These are phyloP conservation scores for Deinandra increscens DNA, from an alignment of 129 eudicot species.

Conservation along the genomic window DNA sequence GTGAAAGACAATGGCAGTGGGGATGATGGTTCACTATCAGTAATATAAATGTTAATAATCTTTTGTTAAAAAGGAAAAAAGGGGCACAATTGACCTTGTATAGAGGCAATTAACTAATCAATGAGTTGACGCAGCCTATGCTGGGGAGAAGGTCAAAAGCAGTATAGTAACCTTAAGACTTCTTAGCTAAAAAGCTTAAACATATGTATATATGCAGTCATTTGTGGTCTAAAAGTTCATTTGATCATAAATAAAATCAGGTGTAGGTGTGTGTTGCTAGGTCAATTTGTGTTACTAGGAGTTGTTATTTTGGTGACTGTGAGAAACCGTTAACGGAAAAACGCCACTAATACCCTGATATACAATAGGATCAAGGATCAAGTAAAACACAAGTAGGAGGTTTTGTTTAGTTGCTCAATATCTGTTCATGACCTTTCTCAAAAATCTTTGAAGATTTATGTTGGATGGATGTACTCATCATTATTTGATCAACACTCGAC, in stretches of 20 bases:
- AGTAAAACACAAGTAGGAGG: neutral
- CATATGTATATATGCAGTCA: neutral
- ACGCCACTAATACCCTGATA: no score
- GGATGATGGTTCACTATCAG: slow-evolving; percentile 1
- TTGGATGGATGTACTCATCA: neutral
- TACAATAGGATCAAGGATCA: no score
- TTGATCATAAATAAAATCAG: neutral
- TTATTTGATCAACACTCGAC: slow-evolving; percentile 6
- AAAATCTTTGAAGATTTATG: no score
- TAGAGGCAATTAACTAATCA: neutral
- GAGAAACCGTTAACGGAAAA: neutral
- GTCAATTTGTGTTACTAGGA: no score
- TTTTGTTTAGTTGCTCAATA: slow-evolving; percentile 1
- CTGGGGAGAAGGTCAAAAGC: slow-evolving; percentile 4
- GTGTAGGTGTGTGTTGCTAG: no score
- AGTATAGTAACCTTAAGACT: neutral
- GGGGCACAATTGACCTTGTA: neutral
- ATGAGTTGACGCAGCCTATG: neutral
- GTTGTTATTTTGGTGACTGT: no score
- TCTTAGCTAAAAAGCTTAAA: slow-evolving; percentile 1
- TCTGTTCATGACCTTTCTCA: neutral
- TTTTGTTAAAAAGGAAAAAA: neutral
- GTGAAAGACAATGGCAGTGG: neutral
- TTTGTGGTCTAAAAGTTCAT: neutral
- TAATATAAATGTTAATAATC: neutral